Evolutionary conservation across 345 rosid species (phyloP).

Genomic region (Salix koriyanagi): DNA sequence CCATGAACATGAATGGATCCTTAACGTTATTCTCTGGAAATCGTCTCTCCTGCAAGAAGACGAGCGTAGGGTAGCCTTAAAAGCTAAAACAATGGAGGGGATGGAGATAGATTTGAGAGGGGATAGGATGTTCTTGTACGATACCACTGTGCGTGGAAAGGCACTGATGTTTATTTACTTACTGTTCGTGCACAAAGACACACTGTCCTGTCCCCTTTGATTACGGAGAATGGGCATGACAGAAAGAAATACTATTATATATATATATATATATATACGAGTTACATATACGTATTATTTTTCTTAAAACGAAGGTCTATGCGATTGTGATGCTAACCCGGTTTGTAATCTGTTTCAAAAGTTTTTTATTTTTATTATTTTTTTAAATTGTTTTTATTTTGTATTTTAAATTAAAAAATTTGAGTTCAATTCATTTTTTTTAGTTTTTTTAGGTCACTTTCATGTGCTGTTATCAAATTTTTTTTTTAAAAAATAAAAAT

Average conservation of each 20-base stretch:
- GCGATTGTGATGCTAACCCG: background rate
- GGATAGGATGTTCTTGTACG: background rate
- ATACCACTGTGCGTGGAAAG: background rate
- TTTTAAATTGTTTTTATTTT: too few relatives aligned
- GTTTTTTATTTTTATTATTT: too few relatives aligned
- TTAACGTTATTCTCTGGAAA: background rate
- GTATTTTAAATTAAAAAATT: too few relatives aligned
- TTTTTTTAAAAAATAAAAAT: too few relatives aligned
- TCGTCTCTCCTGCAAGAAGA: background rate
- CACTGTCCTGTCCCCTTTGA: background rate
- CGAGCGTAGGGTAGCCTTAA: background rate
- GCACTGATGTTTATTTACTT: constrained; percentile 3
- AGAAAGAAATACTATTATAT: background rate
- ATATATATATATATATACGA: background rate
- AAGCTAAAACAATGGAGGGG: background rate
- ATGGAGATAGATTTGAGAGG: background rate
- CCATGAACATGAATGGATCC: background rate
- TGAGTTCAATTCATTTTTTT: too few relatives aligned
- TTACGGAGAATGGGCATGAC: background rate
- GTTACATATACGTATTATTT: background rate
- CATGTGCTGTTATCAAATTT: too few relatives aligned
- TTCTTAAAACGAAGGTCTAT: background rate
- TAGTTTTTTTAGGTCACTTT: rapidly evolving
- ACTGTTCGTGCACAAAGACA: constrained; percentile 15
- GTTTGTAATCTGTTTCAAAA: background rate